phyloP scores from a whole-genome alignment of 371 early-diverging fungal species.

The Mucor mucedo region DNA sequence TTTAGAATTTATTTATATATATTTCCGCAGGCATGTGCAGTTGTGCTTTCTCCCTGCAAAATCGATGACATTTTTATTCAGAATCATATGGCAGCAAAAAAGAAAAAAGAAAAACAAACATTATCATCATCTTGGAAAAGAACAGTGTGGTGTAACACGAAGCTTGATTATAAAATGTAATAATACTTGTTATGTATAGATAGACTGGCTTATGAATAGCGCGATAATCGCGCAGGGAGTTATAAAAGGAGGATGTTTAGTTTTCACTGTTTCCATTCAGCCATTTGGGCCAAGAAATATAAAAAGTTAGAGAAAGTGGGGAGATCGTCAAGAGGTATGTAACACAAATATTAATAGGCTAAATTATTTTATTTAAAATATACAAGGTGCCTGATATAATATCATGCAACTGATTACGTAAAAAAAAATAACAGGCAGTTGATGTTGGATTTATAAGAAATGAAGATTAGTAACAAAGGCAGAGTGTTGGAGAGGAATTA shows the following conservation, averaged over 20 bases:
- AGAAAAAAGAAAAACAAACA: not conserved
- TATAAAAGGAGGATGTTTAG: not conserved
- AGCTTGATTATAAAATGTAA: not conserved
- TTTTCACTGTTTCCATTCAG: not conserved
- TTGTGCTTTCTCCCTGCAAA: not conserved
- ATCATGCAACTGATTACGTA: constrained; percentile 6
- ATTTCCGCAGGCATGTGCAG: constrained; percentile 4
- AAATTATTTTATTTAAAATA: not conserved
- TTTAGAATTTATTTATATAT: constrained; percentile 2
- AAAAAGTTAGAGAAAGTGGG: not conserved
- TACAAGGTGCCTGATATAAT: not conserved
- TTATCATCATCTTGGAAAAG: not conserved
- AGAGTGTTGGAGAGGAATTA: no score
- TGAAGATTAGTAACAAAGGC: no score
- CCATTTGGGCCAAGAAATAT: not conserved
- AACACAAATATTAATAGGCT: not conserved
- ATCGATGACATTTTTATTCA: not conserved
- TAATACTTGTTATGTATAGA: not conserved
- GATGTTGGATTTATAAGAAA: no score
- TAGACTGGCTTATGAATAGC: not conserved
- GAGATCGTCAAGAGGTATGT: constrained; percentile 1
- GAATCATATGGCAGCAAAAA: constrained; percentile 1
- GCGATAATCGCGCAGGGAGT: not conserved
- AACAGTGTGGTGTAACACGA: not conserved
- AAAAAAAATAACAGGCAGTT: not conserved